phyloP scores from a whole-genome alignment of 495 filamentous ascomycete species.

The Lophium mytilinum region DNA sequence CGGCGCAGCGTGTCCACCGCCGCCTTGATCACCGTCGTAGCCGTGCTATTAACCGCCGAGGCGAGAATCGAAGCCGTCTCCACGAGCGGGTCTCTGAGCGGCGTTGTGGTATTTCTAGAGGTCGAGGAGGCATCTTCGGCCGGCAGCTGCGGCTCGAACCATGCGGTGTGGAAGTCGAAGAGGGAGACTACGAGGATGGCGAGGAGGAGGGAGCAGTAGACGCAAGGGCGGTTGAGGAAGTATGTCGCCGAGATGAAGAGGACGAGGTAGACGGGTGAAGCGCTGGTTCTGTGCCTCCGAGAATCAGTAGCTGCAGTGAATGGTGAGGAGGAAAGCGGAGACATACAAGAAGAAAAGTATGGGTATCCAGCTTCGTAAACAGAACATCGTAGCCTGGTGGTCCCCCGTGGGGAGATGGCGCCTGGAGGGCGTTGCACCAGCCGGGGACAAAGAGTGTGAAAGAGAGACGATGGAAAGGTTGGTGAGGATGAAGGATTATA shows the following conservation, averaged over 20 bases:
- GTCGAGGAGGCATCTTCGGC: not conserved
- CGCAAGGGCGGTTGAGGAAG: conserved; percentile 36
- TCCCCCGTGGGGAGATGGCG: not conserved
- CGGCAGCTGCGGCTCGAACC: conserved; percentile 33
- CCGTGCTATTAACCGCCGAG: conserved; percentile 29
- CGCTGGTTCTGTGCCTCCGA: conserved; percentile 27
- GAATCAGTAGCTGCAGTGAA: conserved; percentile 3
- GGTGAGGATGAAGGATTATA: too few species aligned
- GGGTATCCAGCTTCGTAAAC: conserved; percentile 33
- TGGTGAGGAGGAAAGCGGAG: not conserved
- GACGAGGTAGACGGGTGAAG: conserved; percentile 36
- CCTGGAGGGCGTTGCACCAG: not conserved
- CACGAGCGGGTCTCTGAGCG: conserved; percentile 9
- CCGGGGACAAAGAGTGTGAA: too few species aligned
- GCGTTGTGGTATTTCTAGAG: conserved; percentile 5
- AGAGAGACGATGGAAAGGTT: too few species aligned
- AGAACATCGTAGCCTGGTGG: conserved; percentile 29
- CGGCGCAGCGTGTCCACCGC: conserved; percentile 25
- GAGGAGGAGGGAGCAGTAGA: conserved; percentile 39
- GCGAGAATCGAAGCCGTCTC: conserved; percentile 27
- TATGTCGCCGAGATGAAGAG: conserved; percentile 37
- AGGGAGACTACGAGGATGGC: conserved; percentile 35
- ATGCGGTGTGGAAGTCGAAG: conserved; percentile 36
- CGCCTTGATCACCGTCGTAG: conserved; percentile 22
- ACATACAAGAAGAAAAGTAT: conserved; percentile 36